These are phyloP conservation scores for Calonectria henricotiae DNA, from an alignment of 2,329 filamentous ascomycete genomes.

Conservation along the genomic window DNA sequence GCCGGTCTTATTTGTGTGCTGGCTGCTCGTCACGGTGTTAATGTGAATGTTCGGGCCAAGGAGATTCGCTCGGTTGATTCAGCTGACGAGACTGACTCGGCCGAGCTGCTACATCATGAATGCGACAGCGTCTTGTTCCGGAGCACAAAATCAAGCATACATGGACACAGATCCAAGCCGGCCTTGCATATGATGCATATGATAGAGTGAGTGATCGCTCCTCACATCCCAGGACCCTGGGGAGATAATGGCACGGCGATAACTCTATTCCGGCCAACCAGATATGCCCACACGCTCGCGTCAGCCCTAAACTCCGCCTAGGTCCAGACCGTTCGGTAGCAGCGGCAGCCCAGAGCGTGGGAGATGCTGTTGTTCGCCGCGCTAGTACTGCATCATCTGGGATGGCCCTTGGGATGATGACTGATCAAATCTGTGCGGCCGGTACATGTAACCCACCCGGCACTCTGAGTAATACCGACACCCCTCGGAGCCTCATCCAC, in stretches of 20 bases:
- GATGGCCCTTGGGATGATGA: neutral
- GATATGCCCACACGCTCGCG: conserved; percentile 23
- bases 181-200: neutral
- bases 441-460: conserved; percentile 27
- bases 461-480: conserved; percentile 24
- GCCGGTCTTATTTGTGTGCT: neutral
- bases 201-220: neutral
- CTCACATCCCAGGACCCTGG: neutral
- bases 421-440: neutral
- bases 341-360: neutral
- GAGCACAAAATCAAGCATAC: neutral
- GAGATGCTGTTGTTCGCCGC: neutral
- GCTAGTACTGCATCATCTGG: neutral
- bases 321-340: conserved; percentile 37
- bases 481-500: neutral
- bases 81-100: too few relatives aligned
- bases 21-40: neutral
- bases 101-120: too few relatives aligned
- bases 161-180: neutral
- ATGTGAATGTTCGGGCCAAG: neutral
- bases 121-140: neutral
- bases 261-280: conserved; percentile 48
- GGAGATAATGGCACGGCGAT: conserved; percentile 45
- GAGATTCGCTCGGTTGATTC: neutral
- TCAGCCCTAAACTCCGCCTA: conserved; percentile 50